Percentiles rank a stretch among this genome's conserved stretches.
phyloP scores from a whole-genome alignment of 208 protist species.

The Leishmania lainsoni region DNA sequence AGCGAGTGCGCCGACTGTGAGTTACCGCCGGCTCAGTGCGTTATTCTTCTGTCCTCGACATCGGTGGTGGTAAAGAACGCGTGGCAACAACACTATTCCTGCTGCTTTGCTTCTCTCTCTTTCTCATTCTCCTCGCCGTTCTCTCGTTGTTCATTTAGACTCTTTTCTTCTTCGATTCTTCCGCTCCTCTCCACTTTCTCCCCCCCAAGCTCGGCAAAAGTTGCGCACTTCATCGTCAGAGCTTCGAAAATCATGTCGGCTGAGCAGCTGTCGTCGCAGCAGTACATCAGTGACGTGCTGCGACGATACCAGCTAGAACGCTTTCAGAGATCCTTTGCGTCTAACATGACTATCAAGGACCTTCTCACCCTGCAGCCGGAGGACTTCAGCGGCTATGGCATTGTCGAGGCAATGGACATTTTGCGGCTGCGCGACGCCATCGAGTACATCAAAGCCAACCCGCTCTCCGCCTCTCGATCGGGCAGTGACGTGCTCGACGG shows the following conservation, averaged over 20 bases:
- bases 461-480: slow-evolving; percentile 32
- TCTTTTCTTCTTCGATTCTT: too few relatives aligned
- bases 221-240: too few relatives aligned
- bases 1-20: neutral
- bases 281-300: slow-evolving; percentile 31
- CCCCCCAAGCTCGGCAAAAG: neutral
- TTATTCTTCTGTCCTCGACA: neutral
- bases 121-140: neutral
- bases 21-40: neutral
- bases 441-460: slow-evolving; percentile 31
- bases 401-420: slow-evolving; percentile 39
- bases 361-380: slow-evolving; percentile 35
- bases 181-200: neutral
- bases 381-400: slow-evolving; percentile 38
- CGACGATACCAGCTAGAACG: slow-evolving; percentile 30
- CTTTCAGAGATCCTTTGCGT: slow-evolving; percentile 22
- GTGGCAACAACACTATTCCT: neutral
- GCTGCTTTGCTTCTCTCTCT: neutral
- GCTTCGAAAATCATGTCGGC: neutral
- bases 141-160: neutral
- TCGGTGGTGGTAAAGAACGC: neutral
- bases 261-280: slow-evolving; percentile 12
- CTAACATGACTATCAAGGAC: slow-evolving; percentile 30
- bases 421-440: slow-evolving; percentile 46
- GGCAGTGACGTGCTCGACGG: slow-evolving; percentile 45